These are phyloP conservation scores for Ambrosiella xylebori DNA, from an alignment of 2,329 filamentous ascomycete genomes.

Conservation along the genomic window DNA sequence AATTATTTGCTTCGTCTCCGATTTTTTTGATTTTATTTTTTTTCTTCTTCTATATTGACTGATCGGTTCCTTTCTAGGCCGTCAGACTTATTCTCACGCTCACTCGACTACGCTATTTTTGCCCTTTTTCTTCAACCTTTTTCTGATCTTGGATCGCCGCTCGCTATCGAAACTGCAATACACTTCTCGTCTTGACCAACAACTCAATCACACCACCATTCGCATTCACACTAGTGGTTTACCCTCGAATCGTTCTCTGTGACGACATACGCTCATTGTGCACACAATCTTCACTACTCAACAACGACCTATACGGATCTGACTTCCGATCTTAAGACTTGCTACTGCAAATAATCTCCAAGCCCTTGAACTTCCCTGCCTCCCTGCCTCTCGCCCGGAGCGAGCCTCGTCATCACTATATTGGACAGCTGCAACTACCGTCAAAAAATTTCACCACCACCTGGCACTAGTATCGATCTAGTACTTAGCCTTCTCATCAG, in stretches of 20 bases:
- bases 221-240: background rate
- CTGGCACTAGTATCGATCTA: background rate
- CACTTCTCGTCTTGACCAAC: background rate
- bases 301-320: background rate
- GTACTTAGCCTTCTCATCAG: background rate
- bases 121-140: background rate
- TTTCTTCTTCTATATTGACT: constrained; percentile 3
- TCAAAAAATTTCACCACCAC: background rate
- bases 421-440: background rate
- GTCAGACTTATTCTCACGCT: constrained; percentile 5
- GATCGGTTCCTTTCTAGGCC: background rate
- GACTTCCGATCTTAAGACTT: background rate
- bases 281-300: background rate
- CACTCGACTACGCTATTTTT: constrained; percentile 4
- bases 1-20: constrained; percentile 2
- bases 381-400: constrained; percentile 7
- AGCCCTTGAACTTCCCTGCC: background rate
- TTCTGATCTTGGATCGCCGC: constrained; percentile 3
- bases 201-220: background rate
- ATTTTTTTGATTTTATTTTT: constrained; percentile 2
- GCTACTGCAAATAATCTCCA: background rate
- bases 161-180: background rate
- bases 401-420: constrained; percentile 9
- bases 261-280: constrained; percentile 1
- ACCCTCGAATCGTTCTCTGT: background rate